phyloP scores from a whole-genome alignment of 371 early-diverging fungal genomes.

The Haplosporangium sp. region DNA sequence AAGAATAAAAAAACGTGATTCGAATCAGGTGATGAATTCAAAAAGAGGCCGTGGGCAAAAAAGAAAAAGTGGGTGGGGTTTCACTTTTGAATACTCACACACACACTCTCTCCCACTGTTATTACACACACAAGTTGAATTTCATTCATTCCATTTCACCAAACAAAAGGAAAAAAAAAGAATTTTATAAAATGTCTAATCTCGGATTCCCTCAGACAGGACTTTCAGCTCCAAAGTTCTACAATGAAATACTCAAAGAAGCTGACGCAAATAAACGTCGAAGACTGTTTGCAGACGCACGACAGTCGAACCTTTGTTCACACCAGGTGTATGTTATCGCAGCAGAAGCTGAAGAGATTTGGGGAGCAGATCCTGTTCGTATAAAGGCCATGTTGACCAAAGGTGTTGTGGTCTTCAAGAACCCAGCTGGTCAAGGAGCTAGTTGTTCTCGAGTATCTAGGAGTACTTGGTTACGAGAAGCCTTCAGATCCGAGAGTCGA shows the following conservation, averaged over 20 bases:
- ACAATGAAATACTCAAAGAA: slow-evolving; percentile 14
- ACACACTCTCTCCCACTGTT: no score
- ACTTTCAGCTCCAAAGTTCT: slow-evolving; percentile 19
- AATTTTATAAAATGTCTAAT: slow-evolving; percentile 16
- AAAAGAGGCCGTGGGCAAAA: no score
- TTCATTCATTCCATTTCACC: neutral
- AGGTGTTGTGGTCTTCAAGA: slow-evolving; percentile 27
- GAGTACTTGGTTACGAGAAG: slow-evolving; percentile 16
- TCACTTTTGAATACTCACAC: no score
- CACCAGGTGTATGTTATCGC: slow-evolving; percentile 29
- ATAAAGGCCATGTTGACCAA: slow-evolving; percentile 16
- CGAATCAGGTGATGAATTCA: no score
- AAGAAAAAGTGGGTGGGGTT: no score
- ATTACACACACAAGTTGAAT: neutral
- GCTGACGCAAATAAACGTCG: slow-evolving; percentile 27
- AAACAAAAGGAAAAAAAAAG: no score
- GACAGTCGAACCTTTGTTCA: slow-evolving; percentile 27
- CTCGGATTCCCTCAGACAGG: slow-evolving; percentile 29
- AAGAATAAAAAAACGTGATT: no score
- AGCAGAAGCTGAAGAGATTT: slow-evolving; percentile 32
- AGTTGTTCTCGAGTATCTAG: slow-evolving; percentile 19
- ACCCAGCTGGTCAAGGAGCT: slow-evolving; percentile 23
- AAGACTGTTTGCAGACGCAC: slow-evolving; percentile 47
- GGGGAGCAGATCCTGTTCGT: neutral
- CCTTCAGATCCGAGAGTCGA: slow-evolving; percentile 1